Base-by-base conservation (phyloP, 257 asterid species). In the Echites panduratus region DNA sequence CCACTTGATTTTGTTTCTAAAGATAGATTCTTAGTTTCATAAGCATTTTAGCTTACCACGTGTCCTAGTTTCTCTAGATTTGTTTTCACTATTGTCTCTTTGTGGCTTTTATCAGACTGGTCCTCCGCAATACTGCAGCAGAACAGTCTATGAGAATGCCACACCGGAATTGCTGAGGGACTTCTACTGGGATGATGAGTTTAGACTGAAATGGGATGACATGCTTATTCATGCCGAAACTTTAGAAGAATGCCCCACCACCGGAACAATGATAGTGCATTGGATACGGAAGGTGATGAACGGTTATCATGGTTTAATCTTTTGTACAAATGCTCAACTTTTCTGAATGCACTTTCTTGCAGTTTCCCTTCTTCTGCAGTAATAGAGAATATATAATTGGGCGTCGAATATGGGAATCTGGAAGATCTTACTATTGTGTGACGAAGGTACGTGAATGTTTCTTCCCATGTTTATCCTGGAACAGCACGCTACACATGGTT, bases 321-420 rank as follows among this genome's bases (percentile, higher is more conserved):
- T 35, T 22, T 29, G 16, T 17, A 32, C 38, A 57, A 73, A 73
- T 17, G 9, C 75, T 76, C 13, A 63, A 66, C 27, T 66, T 80
- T 32, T 61, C 35, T 20, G 45, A 12, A 56, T 77, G 70, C 3
- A 53, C 47, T 52, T 73, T 57, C 64, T 56, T 77, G 88, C 95
- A 94, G 99, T 94, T 94, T 79, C 99, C 99, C 0, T 91, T 94
- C 77, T 89, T 94, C 90, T 94, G 99, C 84, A 94, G 97, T 66
- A 88, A 94, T 77, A 84, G 99, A 70, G 99, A 94, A 77, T 94
- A 94, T 80, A 85, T 86, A 73, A 89, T 89, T 71, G 97, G 90
- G 14, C 97, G 97, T 58, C 89, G 99, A 79, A 91, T 89, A 73
- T 94, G 99, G 99, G 97, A 89, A 68, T 89, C 96, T 1, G 96